Evolutionary conservation across 257 asterid genomes (phyloP).

Genomic region (Capsicum rhomboideum): DNA sequence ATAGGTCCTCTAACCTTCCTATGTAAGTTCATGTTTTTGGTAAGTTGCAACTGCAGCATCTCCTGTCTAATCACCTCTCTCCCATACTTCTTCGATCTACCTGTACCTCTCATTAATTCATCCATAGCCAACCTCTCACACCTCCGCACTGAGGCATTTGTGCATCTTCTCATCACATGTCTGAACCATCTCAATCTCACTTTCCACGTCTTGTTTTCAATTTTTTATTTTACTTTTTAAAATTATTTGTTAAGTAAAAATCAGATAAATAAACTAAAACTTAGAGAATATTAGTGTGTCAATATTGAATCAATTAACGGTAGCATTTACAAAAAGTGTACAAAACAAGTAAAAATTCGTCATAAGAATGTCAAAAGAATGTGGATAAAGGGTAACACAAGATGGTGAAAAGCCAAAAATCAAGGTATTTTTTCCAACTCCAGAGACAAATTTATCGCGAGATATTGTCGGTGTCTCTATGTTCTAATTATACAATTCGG

Average conservation of each 20-base stretch:
- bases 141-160: rapidly evolving
- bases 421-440: neutral
- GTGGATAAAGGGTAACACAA: neutral
- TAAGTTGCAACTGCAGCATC: no score
- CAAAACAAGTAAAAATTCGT: neutral
- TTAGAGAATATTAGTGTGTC: no score
- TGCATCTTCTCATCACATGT: neutral
- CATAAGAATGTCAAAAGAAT: neutral
- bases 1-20: no score
- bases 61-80: neutral
- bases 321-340: no score
- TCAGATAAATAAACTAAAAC: no score
- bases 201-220: no score
- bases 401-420: neutral
- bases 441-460: constrained; percentile 15
- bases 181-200: neutral
- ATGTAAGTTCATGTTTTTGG: no score
- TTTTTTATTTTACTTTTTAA: no score
- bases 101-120: neutral
- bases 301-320: no score
- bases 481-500: neutral
- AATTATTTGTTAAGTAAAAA: no score
- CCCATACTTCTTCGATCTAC: no score
- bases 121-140: neutral
- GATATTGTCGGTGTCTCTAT: constrained; percentile 42